Conservation (phyloP, 352 stramenopile genomes). For the Vaucheria bursata region DNA sequence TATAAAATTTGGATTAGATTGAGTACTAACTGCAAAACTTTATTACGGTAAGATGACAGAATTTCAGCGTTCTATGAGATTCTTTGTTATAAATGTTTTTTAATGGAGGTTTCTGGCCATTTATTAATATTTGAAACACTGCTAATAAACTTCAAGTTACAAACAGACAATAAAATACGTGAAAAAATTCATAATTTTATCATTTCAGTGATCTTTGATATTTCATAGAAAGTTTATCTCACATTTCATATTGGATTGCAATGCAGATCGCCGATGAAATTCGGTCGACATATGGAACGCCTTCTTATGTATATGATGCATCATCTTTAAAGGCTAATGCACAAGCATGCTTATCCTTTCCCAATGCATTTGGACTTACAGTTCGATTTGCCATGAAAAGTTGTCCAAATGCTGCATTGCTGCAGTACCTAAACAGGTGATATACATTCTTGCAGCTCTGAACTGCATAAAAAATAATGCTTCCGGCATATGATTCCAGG, state of each 20-base stretch:
- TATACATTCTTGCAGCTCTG: slow-evolving; percentile 29
- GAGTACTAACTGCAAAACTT: too few relatives aligned
- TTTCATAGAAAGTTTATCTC: neutral
- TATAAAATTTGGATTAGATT: too few relatives aligned
- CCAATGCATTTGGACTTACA: slow-evolving; percentile 70
- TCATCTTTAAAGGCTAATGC: slow-evolving; percentile 57
- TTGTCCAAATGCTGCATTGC: slow-evolving; percentile 64
- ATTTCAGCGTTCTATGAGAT: too few relatives aligned
- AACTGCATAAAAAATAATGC: slow-evolving; percentile 41
- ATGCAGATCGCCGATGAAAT: slow-evolving; percentile 29
- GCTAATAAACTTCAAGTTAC: too few relatives aligned
- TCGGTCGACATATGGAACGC: slow-evolving; percentile 53
- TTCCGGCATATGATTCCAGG: too few relatives aligned
- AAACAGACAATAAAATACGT: too few relatives aligned
- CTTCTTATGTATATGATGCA: slow-evolving; percentile 71
- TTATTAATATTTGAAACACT: too few relatives aligned
- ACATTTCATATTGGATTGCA: neutral
- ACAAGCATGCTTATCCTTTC: slow-evolving; percentile 63
- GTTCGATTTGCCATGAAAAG: slow-evolving; percentile 79
- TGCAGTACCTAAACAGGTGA: slow-evolving; percentile 62
- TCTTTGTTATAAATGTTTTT: too few relatives aligned
- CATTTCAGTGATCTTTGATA: neutral
- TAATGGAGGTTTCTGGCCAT: too few relatives aligned
- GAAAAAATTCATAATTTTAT: too few relatives aligned
- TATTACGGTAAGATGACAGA: too few relatives aligned